Base-by-base conservation (phyloP, 352 stramenopile species). In the Phytophthora chlamydospora region DNA sequence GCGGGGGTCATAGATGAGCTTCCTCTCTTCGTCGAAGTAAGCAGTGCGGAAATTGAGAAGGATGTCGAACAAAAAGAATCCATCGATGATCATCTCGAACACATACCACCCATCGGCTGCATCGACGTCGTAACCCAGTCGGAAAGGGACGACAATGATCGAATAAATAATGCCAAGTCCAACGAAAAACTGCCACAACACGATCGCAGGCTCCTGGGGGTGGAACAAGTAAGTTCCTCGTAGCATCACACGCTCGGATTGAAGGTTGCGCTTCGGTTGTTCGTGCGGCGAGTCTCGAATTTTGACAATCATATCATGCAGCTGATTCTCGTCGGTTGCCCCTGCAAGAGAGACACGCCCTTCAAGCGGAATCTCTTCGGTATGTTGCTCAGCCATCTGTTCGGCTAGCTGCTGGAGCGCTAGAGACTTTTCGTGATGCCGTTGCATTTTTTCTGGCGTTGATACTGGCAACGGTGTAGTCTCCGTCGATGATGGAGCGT, bases 51-150 rank as follows among this genome's bases (percentile, higher is more conserved):
- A 97, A 39, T 88, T 93, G 29, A 96, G 31, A 4, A 90, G 0
- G 32, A 97, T 97, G 68, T 97, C 91, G 17, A 96, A 6, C 0
- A 86, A 49, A 60, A 98, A 97, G 36, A 95, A 89, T 1, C 71
- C 63, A 58, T 97, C 91, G 33, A 96, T 91, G 0, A 79, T 62
- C 16, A 82, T 74, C 56, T 97, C 89, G 13, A 97, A 59, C 2
- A 77, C 55, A 12, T 83, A 62, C 78, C 77, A 94, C 3, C 40
- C 60, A 10, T 71, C 87, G 0, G 65, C 46, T 0, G 84, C 74
- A 39, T 89, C 73, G 13, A 78, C 76, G 42, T 91, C 66, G 56
- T 96, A 97, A 0, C 91, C 90, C n/a, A 97, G 68, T 5, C 88
- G 88, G 27, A 93, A 89, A 14, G 91, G 91, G 10, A 97, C 88